phyloP scores from a whole-genome alignment of 2,329 filamentous ascomycete species.

The Emmonsia crescens region DNA sequence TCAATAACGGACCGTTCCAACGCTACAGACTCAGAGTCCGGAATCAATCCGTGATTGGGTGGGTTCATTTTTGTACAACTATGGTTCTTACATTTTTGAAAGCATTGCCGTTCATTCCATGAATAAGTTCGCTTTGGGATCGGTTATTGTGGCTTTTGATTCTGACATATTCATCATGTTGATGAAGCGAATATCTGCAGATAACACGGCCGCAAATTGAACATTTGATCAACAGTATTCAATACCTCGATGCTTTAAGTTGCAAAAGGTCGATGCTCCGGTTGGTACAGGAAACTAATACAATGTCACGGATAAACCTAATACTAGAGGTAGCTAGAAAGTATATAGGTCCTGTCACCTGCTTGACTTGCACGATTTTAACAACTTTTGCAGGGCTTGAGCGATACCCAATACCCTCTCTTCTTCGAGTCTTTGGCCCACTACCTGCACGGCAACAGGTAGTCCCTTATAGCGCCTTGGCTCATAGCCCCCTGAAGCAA shows the following conservation, averaged over 20 bases:
- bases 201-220: not conserved
- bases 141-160: not conserved
- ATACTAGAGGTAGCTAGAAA: not conserved
- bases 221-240: not conserved
- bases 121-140: not conserved
- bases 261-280: not conserved
- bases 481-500: slow-evolving; percentile 18
- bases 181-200: not conserved
- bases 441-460: slow-evolving; percentile 43
- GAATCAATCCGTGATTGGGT: no score
- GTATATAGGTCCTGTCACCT: not conserved
- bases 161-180: not conserved
- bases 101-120: no score
- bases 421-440: slow-evolving; percentile 43
- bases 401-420: slow-evolving; percentile 35
- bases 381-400: not conserved
- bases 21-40: no score
- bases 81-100: no score
- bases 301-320: not conserved
- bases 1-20: no score
- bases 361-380: not conserved
- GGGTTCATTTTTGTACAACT: no score
- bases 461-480: slow-evolving; percentile 39
- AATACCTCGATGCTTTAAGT: not conserved
- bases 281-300: not conserved